These are phyloP conservation scores for Rosa rugosa DNA, from an alignment of 306 rosid species.

Conservation along the genomic window DNA sequence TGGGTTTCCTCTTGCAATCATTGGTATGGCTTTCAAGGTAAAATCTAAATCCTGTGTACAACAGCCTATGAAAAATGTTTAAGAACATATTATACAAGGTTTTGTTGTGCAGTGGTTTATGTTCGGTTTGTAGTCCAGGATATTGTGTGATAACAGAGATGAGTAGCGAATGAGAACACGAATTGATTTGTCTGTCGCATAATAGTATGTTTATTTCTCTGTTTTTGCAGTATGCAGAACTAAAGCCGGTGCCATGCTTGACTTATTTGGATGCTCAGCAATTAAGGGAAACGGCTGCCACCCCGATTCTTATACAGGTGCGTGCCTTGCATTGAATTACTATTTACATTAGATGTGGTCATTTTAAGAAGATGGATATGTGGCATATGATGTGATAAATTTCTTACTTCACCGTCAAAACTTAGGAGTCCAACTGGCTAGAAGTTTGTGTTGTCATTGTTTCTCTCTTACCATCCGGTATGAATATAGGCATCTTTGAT, in stretches of 20 bases:
- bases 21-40: conserved; percentile 99
- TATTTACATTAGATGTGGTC: background rate
- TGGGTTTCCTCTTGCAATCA: conserved; percentile 97
- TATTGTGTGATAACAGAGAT: background rate
- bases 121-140: background rate
- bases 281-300: conserved; percentile 70
- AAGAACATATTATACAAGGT: background rate
- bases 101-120: background rate
- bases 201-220: conserved; percentile 12
- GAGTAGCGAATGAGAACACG: background rate
- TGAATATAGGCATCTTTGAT: background rate
- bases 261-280: conserved; percentile 72
- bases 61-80: background rate
- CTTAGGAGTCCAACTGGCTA: background rate
- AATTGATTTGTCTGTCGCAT: background rate
- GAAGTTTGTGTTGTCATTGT: background rate
- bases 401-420: background rate
- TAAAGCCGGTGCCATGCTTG: conserved; percentile 95
- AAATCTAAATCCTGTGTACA: background rate
- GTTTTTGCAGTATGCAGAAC: conserved; percentile 87
- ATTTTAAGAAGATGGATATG: background rate
- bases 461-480: background rate
- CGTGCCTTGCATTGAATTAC: conserved; percentile 23
- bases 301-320: conserved; percentile 91
- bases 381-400: background rate